Conservation (phyloP, 257 asterid genomes). For the Capsicum pubescens region DNA sequence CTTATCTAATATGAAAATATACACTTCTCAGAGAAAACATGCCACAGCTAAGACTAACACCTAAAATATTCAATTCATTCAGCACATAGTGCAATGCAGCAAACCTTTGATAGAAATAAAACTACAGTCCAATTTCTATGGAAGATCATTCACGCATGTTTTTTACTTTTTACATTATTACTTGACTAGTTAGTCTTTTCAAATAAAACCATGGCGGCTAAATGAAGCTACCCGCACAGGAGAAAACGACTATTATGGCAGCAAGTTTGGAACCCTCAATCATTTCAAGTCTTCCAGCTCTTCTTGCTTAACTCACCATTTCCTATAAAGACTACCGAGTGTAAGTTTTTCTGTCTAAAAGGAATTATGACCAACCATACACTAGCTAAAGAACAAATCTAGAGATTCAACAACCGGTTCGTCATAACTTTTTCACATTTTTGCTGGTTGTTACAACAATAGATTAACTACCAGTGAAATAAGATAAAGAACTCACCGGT, state of each 20-base stretch:
- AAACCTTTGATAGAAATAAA: background rate
- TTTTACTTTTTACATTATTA: background rate
- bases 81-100: background rate
- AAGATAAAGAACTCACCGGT: background rate
- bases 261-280: background rate
- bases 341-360: background rate
- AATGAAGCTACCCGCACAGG: background rate
- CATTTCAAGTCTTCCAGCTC: conserved; percentile 12
- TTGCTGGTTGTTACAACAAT: background rate
- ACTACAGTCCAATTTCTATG: background rate
- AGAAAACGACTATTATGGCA: background rate
- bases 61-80: conserved; percentile 10
- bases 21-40: background rate
- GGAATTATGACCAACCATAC: background rate
- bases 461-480: background rate
- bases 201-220: background rate
- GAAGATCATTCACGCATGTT: background rate
- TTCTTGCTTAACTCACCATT: conserved; percentile 5
- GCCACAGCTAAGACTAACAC: background rate
- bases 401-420: background rate
- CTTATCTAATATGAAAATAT: background rate
- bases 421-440: background rate
- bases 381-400: background rate
- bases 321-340: background rate
- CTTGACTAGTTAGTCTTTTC: background rate